Base-by-base conservation (phyloP, 805 yeast species). In the Myxozyma vanderwaltii region DNA sequence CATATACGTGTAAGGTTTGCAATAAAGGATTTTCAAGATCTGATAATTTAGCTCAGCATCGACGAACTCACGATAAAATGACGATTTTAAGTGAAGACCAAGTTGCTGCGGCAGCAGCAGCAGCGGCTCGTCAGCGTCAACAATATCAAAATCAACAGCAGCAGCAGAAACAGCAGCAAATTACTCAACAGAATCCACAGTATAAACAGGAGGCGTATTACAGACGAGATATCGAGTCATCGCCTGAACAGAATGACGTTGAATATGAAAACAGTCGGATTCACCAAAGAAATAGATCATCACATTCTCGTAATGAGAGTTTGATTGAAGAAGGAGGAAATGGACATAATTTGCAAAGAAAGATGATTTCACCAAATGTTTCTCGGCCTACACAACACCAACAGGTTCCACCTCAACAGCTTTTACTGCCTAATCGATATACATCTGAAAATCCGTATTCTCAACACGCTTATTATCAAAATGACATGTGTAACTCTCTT, bases 21-120 rank as follows among this genome's bases (percentile, higher is more conserved):
- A 54, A 54, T 15, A 63, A 58, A 26, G 58, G 62, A 12, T 63
- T 63, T 38, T 61, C 67, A 48, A 57, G 69, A 0, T 60, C 60
- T 2, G 65, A 56, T 31, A 66, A 58, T 26, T 51, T 55, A 1
- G 58, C 58, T 4, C 67, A 60, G 51, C 67, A 64, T 54, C 59
- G 63, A 13, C 59, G 65, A 26, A 63, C 68, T 15, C 65, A 65
- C 51, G 65, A 62, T 12, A 62, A 62, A 43, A 49, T 53, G 59
- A 51, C 64, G 2, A 58, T 53, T 2, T 29, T 59, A 3, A 36
- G 59, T 35, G 59, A 51, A n/a, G 60, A 59, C 10, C 63, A 55
- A 24, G 63, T 56, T 40, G 50, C 52, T 10, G 51, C 63, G 2
- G 63, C 51, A 8, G 53, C 54, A 6, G 58, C 58, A 24, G 52